Evolutionary conservation across 2,329 filamentous ascomycete genomes (phyloP).

Genomic region (Penicillium sclerotigenum): DNA sequence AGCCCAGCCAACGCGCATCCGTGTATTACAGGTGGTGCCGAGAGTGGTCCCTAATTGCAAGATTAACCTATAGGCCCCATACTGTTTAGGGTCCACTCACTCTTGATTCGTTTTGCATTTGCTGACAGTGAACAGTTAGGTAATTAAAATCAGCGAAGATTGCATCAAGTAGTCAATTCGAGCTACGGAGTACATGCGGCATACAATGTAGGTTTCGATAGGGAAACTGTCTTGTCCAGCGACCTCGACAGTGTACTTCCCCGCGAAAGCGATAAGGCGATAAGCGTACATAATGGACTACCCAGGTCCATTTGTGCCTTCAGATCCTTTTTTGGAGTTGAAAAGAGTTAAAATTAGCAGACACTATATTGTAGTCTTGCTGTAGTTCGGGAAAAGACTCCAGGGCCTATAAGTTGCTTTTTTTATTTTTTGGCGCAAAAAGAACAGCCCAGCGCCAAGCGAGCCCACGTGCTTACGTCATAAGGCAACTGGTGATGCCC

Average conservation of each 20-base stretch:
- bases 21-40: slow-evolving; percentile 12
- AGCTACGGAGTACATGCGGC: not conserved
- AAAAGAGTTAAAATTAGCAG: too few relatives aligned
- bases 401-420: too few relatives aligned
- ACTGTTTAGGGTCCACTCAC: not conserved
- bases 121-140: slow-evolving; percentile 4
- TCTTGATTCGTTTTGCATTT: slow-evolving; percentile 1
- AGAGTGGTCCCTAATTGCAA: slow-evolving; percentile 4
- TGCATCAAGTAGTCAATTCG: not conserved
- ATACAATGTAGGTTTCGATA: not conserved
- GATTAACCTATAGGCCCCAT: slow-evolving; percentile 5
- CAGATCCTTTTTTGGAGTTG: too few relatives aligned
- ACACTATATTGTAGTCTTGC: too few relatives aligned
- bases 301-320: too few relatives aligned
- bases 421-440: not conserved
- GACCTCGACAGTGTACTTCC: not conserved
- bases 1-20: not conserved
- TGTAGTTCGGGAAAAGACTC: too few relatives aligned
- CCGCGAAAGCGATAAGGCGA: slow-evolving; percentile 5
- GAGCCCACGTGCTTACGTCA: not conserved
- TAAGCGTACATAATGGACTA: not conserved
- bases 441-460: not conserved
- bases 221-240: not conserved
- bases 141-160: slow-evolving; percentile 3
- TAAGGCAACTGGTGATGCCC: not conserved